Conservation (phyloP, 1,139 yeast species). For the Pneumocystis jirovecii region DNA sequence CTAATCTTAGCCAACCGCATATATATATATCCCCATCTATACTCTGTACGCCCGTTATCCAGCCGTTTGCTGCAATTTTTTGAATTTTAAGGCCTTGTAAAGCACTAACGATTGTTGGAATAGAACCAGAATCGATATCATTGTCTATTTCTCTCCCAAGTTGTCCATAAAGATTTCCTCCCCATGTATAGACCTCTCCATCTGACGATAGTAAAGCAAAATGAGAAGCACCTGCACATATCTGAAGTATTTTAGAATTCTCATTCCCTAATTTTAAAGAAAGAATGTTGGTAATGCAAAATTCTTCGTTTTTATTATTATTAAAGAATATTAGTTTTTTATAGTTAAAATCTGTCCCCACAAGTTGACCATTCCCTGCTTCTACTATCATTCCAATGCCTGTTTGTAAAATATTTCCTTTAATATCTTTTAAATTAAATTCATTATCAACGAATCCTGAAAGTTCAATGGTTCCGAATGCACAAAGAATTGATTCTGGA, state of each 20-base stretch:
- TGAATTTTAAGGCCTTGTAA: background rate
- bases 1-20: background rate
- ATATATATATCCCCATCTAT: background rate
- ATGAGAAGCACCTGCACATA: background rate
- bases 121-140: background rate
- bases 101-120: background rate
- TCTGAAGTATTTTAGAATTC: background rate
- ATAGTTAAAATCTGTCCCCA: background rate
- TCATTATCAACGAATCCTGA: background rate
- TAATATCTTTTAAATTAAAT: background rate
- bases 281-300: background rate
- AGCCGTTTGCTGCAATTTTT: background rate
- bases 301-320: background rate
- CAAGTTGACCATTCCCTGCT: background rate
- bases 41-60: background rate
- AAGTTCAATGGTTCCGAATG: background rate
- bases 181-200: background rate
- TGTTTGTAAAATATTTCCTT: background rate
- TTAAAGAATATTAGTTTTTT: background rate
- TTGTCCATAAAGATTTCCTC: background rate
- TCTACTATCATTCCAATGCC: background rate
- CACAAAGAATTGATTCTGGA: background rate
- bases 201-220: background rate
- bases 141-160: background rate
- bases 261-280: background rate